A percentile compares a stretch with the other conserved stretches of the same genome.
Evolutionary conservation across 164 flowering plant genomes (phyloP).

Genomic region (Aristolochia fimbriata): DNA sequence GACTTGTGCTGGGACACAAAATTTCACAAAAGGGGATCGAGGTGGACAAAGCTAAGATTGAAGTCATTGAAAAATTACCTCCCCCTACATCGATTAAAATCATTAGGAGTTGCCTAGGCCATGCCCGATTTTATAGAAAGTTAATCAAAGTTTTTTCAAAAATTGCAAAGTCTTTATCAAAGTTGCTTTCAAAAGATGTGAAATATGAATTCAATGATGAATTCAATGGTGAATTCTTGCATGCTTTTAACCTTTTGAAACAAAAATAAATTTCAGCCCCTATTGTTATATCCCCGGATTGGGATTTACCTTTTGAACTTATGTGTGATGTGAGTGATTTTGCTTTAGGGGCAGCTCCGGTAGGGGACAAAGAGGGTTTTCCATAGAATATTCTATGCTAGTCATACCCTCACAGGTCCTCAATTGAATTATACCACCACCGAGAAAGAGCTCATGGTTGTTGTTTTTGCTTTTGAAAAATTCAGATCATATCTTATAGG

Average conservation of each 20-base stretch:
- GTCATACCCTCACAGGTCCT: not conserved
- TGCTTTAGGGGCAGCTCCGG: not conserved
- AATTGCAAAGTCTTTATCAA: not conserved
- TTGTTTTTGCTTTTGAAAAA: no score
- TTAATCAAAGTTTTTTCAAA: not conserved
- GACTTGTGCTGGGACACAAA: not conserved
- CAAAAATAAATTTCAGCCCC: not conserved
- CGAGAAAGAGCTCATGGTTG: no score
- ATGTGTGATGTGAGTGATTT: no score
- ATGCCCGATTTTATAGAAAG: not conserved
- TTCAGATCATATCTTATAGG: no score
- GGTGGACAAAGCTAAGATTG: not conserved
- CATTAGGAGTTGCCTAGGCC: not conserved
- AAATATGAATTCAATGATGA: no score
- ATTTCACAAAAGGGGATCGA: not conserved
- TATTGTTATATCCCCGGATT: not conserved
- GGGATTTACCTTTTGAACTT: no score
- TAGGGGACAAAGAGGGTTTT: not conserved
- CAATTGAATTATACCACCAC: not conserved
- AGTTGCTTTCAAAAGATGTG: not conserved
- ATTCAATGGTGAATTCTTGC: not conserved
- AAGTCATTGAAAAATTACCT: no score
- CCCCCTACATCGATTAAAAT: not conserved
- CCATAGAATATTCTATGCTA: not conserved
- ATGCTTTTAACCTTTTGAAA: not conserved